Base-by-base conservation (phyloP, 2,329 filamentous ascomycete species). In the Aspergillus sergii region DNA sequence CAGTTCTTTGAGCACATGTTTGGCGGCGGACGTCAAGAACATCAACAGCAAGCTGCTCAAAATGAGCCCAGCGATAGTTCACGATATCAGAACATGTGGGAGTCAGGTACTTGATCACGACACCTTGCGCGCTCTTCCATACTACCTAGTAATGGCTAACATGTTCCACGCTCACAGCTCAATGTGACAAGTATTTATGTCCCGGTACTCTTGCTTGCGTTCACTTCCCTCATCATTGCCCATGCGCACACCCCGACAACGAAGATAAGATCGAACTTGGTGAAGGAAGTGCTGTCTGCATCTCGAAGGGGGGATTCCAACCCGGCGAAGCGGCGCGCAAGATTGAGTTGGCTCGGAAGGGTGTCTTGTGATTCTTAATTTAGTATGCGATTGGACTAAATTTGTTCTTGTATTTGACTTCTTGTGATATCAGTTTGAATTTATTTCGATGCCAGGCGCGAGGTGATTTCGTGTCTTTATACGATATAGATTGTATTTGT, bases 1-100 rank as follows among this genome's bases (percentile, higher is more conserved):
- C 91, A 92, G 75, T 97, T 99, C 86, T 99, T 98, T 81, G 94
- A 97, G 77, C 93, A 98, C 73, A 97, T 98, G 92, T 98, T 99
- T 78, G 86, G 88, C 71, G 87, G 87, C 69, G 63, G 63, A 14
- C 80, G 80, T 65, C 83, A 86, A 62, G 85, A 88, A 68, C 79
- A 85, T 55, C 82, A 84, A 48, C 84, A 85, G 50, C 83, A 85
- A 53, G 86, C 87, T 61, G 84, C 89, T 69, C 87, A 87, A 30
- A 95, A 97, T 76, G 92, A 91, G 32, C 86, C 92, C 2, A 96
- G 92, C 73, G 94, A 98, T 79, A 91, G 92, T 16, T 81, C 83
- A 28, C 90, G 91, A 83, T 98, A 97, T 78, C 89, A 88, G 71
- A 81, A 86, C 65, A 86, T 87, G 63, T 93, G 92, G 75, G 86